phyloP scores from a whole-genome alignment of 2,329 filamentous ascomycete species.

The Iodosphaeria phyllophila region DNA sequence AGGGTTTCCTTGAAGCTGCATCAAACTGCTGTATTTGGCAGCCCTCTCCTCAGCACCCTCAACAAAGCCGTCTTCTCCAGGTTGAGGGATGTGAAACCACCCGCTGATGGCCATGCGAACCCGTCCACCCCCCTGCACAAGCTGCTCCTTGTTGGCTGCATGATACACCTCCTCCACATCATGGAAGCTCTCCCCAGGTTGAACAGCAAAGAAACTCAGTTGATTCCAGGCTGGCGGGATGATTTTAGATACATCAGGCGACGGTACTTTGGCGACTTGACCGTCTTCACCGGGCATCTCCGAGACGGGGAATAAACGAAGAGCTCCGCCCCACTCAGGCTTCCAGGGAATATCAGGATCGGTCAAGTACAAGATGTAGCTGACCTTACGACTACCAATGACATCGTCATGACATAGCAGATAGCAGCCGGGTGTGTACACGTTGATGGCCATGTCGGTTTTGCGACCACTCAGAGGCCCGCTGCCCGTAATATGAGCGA shows the following conservation, averaged over 20 bases:
- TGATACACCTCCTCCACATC: conserved; percentile 97
- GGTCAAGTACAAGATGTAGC: conserved; percentile 91
- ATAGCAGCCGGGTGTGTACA: conserved; percentile 93
- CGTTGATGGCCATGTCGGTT: conserved; percentile 98
- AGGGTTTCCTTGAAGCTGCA: conserved; percentile 80
- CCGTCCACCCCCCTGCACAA: conserved; percentile 50
- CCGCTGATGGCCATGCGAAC: conserved; percentile 96
- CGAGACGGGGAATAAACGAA: conserved; percentile 66
- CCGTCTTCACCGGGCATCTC: conserved; percentile 48
- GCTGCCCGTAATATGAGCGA: conserved; percentile 69
- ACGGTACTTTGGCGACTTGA: conserved; percentile 59
- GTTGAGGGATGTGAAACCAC: conserved; percentile 96
- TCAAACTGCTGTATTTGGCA: conserved; percentile 75
- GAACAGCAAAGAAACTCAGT: conserved; percentile 92
- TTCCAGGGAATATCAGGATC: conserved; percentile 87
- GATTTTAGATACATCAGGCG: conserved; percentile 57
- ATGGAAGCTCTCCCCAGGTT: conserved; percentile 97
- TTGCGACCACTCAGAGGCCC: conserved; percentile 81
- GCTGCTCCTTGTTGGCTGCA: conserved; percentile 36
- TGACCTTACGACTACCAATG: conserved; percentile 87
- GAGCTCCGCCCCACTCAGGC: conserved; percentile 77
- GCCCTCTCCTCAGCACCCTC: conserved; percentile 72
- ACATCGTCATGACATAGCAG: conserved; percentile 96
- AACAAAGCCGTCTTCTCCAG: conserved; percentile 82
- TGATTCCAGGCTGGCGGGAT: conserved; percentile 97